Base-by-base conservation (phyloP, 257 asterid genomes). In the Solanum ossicruentum region DNA sequence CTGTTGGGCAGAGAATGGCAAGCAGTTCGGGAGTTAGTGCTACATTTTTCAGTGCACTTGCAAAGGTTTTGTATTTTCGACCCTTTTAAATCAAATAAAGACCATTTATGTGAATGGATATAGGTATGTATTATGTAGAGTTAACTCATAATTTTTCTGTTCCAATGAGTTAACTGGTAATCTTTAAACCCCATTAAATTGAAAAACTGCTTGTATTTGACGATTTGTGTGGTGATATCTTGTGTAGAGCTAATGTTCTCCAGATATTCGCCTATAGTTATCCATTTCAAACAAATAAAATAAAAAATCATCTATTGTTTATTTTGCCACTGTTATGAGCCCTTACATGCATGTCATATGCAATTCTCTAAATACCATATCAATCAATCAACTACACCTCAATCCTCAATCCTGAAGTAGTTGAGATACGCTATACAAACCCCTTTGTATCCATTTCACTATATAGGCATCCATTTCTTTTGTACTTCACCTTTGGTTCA, bases 21-120 rank as follows among this genome's bases (percentile, higher is more conserved):
- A 97, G 98, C 79, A 95, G 98, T 63, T 98, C 98, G 77, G 99
- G 99, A 87, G 99, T 97, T 89, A 94, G 98, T 90, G 98, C 99
- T 79, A 95, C 97, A 73, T 94, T 97, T 63, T 97, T 97, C 92
- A 92, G 92, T 90, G 99, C 99, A 69, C 95, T 97, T 79, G 99
- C 99, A 49, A 97, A 95, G 98, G 99, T 94, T 81, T 39, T 84
- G 43, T 86, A 81, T 80, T 84, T 84, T 54, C 8, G 10, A 28
- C 51, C 63, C 61, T 51, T 51, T 77, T 51, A 13, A 77, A 26
- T 51, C 26, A 51, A 51, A 77, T 15, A 5, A 63, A 26, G 26
- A 73, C 26, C 10, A 51, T 77, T 26, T 51, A 77, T 51, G 6
- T 77, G 54, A 49, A 32, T 51, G 63, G 51, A 49, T 77, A 16